phyloP scores from a whole-genome alignment of 345 rosid genomes.

The Populus davidiana region DNA sequence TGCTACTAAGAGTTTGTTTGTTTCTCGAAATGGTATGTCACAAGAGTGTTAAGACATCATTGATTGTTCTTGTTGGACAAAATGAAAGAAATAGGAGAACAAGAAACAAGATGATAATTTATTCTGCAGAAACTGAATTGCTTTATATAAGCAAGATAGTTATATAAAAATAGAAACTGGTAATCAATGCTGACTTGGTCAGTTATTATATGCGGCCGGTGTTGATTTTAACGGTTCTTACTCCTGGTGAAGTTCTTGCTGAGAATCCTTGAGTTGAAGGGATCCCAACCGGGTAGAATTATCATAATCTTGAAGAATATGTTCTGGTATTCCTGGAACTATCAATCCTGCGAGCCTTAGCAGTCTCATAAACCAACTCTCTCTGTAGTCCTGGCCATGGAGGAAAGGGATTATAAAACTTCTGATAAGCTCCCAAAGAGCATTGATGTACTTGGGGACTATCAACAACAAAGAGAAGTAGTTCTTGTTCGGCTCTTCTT shows the following conservation, averaged over 20 bases:
- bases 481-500: slow-evolving; percentile 41
- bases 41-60: too few relatives aligned
- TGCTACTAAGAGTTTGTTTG: too few relatives aligned
- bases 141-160: too few relatives aligned
- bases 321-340: slow-evolving; percentile 59
- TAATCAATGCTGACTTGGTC: too few relatives aligned
- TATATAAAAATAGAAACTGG: too few relatives aligned
- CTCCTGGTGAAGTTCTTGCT: slow-evolving; percentile 2
- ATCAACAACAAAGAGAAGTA: slow-evolving; percentile 30
- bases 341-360: slow-evolving; percentile 43
- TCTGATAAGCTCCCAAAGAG: slow-evolving; percentile 45
- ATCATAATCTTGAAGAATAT: slow-evolving; percentile 53
- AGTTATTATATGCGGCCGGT: neutral
- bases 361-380: slow-evolving; percentile 47
- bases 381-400: slow-evolving; percentile 45
- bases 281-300: slow-evolving; percentile 49
- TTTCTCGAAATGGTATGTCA: too few relatives aligned
- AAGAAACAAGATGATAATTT: too few relatives aligned
- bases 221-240: neutral
- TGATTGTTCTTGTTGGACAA: too few relatives aligned
- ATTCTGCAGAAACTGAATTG: too few relatives aligned
- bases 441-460: slow-evolving; percentile 30
- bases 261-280: neutral
- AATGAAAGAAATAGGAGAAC: too few relatives aligned
- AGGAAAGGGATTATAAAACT: slow-evolving; percentile 37